Evolutionary conservation across 2,329 filamentous ascomycete genomes (phyloP).

Genomic region (Colletotrichum cereale): DNA sequence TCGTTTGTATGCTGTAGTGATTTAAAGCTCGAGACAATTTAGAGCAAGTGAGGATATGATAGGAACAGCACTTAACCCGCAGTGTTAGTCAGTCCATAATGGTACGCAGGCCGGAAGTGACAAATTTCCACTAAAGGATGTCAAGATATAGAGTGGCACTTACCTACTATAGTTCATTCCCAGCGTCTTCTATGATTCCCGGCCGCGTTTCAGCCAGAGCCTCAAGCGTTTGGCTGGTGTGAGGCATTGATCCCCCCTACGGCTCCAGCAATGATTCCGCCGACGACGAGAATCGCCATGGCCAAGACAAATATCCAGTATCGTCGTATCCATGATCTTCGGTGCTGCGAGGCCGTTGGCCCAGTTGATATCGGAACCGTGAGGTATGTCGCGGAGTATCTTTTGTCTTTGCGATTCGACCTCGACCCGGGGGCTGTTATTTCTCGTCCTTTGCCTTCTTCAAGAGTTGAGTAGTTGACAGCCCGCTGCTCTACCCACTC

Average conservation of each 20-base stretch:
- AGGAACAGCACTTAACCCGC: neutral
- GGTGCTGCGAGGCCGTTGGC: neutral
- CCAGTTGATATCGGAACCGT: slow-evolving; percentile 27
- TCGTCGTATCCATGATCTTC: slow-evolving; percentile 20
- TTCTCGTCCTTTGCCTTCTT: slow-evolving; percentile 6
- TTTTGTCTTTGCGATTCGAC: neutral
- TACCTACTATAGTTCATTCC: neutral
- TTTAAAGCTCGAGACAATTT: neutral
- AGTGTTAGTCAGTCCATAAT: neutral
- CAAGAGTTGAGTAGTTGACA: neutral
- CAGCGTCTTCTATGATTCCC: neutral
- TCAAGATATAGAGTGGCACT: neutral
- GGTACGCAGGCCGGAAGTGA: too few relatives aligned
- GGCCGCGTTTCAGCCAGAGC: neutral
- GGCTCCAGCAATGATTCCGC: slow-evolving; percentile 33
- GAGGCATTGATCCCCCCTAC: slow-evolving; percentile 27
- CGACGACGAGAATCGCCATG: slow-evolving; percentile 28
- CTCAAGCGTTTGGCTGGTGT: neutral
- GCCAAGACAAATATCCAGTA: slow-evolving; percentile 36
- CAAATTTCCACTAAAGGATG: neutral
- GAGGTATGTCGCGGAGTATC: slow-evolving; percentile 25
- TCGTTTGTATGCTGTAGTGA: too few relatives aligned
- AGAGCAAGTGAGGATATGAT: too few relatives aligned
- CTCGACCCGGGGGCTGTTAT: slow-evolving; percentile 2
- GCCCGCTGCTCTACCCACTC: slow-evolving; percentile 17